These are phyloP conservation scores for Talaromyces atroroseus DNA, from an alignment of 2,329 filamentous ascomycete species.

Conservation along the genomic window DNA sequence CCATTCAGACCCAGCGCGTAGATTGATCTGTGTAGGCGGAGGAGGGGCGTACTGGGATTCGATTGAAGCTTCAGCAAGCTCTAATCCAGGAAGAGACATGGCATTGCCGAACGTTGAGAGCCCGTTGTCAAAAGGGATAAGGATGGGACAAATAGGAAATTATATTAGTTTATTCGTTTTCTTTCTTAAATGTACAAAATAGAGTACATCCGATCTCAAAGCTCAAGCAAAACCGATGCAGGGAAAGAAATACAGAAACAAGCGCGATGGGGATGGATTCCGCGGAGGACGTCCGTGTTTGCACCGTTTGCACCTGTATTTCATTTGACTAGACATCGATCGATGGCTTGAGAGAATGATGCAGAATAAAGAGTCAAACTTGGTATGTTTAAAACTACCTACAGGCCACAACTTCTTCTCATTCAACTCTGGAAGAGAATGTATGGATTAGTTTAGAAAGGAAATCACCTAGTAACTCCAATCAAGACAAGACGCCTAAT, in stretches of 20 bases:
- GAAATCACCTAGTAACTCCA: conserved; percentile 7
- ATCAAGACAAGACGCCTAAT: conserved; percentile 7
- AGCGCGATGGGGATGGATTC: neutral
- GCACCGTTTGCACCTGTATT: neutral
- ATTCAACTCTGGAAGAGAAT: conserved; percentile 1
- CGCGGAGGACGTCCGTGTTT: conserved; percentile 10
- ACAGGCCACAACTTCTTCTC: neutral
- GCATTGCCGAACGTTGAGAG: conserved; percentile 17
- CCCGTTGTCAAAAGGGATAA: neutral
- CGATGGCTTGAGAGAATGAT: too few species aligned
- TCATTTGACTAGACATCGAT: too few species aligned
- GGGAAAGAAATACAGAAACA: neutral
- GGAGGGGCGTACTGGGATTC: conserved; percentile 32
- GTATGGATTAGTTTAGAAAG: neutral
- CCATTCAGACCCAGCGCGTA: conserved; percentile 68
- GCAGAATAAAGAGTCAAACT: too few species aligned
- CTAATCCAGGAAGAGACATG: conserved; percentile 72
- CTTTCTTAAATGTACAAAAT: neutral
- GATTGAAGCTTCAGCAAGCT: conserved; percentile 60
- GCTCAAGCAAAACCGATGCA: neutral
- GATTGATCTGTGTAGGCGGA: conserved; percentile 44
- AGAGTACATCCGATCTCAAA: neutral
- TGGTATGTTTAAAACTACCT: neutral
- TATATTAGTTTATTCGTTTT: neutral
- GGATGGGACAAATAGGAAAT: neutral